Base-by-base conservation (phyloP, 495 filamentous ascomycete genomes). In the Alectoria sarmentosa region DNA sequence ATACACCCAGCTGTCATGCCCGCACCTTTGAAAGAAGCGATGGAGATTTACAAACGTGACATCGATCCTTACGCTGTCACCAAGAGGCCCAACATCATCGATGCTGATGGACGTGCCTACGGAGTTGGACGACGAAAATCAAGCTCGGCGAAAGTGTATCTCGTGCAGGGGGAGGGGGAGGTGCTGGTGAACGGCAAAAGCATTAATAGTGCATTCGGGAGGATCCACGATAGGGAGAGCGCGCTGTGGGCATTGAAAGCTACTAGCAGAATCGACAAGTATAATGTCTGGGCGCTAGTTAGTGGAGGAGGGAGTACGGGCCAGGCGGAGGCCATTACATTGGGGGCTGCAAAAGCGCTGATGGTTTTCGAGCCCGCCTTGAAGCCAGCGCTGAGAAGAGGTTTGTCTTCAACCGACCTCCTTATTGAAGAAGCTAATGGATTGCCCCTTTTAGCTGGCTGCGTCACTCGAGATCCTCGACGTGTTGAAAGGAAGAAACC, bases 401-500 rank as follows among this genome's bases (percentile, higher is more conserved):
- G 93, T 97, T 83, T 79, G 90, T 82, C 69, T 38, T 59, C 37
- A 36, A 30, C 65, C 42, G 34, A 41, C n/a, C 32, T 60, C 62
- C 70, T 69, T 15, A n/a, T 39, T 61, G 34, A 26, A 14, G 32
- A 41, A 54, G 46, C 34, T 26, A 69, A 70, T 57, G n/a, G 65
- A 49, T 41, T 44, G 58, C 14, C 64, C 42, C 44, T 72, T 56
- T 38, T 70, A 98, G 95, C 93, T 73, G 94, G 94, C 62, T 89
- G 86, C 73, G 83, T 98, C 64, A 96, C 92, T 60, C 88, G 96
- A 68, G 92, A 99, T 83, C 84, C 89, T 48, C 89, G 92, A 75
- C 85, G 80, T 61, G 95, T 98, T 65, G 94, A 99, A 79, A 91
- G 94, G 71, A 99, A 99, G 88, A 99, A 99, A 85, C 84, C 91